Percentiles rank a stretch among this genome's conserved stretches.
These are phyloP conservation scores for Letharia columbiana DNA, from an alignment of 495 filamentous ascomycete genomes.

Conservation along the genomic window DNA sequence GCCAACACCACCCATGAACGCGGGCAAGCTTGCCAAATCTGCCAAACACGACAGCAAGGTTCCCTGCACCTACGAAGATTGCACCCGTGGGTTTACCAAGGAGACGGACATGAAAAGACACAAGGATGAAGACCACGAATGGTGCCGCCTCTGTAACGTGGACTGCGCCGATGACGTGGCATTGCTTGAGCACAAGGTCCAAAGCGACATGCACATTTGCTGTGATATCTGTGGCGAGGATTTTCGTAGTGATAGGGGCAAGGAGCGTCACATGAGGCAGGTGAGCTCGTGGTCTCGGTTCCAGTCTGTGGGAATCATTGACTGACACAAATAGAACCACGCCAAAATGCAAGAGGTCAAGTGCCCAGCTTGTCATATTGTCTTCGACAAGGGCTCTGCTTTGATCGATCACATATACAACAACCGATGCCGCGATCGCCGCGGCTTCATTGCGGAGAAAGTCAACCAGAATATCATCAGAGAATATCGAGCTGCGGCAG, in stretches of 20 bases:
- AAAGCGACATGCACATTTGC: conserved; percentile 36
- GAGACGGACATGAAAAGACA: conserved; percentile 38
- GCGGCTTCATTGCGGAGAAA: not conserved
- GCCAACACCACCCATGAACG: conserved; percentile 11
- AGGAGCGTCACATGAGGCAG: conserved; percentile 37
- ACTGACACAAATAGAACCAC: conserved; percentile 30
- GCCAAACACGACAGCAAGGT: conserved; percentile 30
- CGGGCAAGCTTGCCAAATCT: conserved; percentile 11
- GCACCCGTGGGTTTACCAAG: conserved; percentile 52
- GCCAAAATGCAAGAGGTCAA: conserved; percentile 34
- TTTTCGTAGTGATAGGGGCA: conserved; percentile 39
- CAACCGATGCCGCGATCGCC: conserved; percentile 32
- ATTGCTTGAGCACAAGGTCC: conserved; percentile 36
- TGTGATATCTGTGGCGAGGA: conserved; percentile 46
- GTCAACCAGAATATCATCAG: conserved; percentile 10
- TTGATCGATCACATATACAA: conserved; percentile 45
- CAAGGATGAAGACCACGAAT: conserved; percentile 40
- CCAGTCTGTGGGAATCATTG: not conserved
- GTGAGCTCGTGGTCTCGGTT: conserved; percentile 27
- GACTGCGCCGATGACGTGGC: conserved; percentile 40
- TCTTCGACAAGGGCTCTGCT: conserved; percentile 37
- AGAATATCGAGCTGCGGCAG: conserved; percentile 11
- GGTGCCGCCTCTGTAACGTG: conserved; percentile 42
- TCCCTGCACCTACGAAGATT: conserved; percentile 52
- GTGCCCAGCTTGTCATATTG: conserved; percentile 39